Evolutionary conservation across 768 basidiomycete genomes (phyloP).

Genomic region (Leccinellum rugosiceps): DNA sequence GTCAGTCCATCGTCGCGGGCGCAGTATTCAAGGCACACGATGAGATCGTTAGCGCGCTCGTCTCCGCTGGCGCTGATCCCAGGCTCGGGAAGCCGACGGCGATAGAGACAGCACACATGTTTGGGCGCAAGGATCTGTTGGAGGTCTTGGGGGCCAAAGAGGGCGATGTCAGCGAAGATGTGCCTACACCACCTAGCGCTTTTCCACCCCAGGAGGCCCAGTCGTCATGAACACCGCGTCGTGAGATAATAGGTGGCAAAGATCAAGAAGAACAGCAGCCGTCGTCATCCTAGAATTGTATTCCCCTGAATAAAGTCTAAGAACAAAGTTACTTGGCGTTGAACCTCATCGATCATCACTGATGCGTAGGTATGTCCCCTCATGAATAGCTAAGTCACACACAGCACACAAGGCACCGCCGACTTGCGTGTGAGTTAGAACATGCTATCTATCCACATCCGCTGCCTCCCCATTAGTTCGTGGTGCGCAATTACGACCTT

Average conservation of each 20-base stretch:
- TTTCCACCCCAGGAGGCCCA: not conserved
- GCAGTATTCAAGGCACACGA: conserved; percentile 74
- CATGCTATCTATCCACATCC: too few species aligned
- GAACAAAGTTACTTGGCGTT: not conserved
- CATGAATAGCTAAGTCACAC: not conserved
- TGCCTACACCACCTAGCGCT: conserved; percentile 29
- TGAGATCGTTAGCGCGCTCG: conserved; percentile 57
- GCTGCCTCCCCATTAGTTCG: too few species aligned
- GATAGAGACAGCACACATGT: conserved; percentile 66
- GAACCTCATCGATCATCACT: not conserved
- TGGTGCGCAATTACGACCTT: too few species aligned
- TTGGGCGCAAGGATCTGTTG: conserved; percentile 55
- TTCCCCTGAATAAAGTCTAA: not conserved
- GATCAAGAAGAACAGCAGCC: not conserved
- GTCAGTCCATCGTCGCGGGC: conserved; percentile 72
- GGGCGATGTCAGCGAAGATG: conserved; percentile 40
- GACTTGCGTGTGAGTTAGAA: too few species aligned
- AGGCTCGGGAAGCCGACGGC: conserved; percentile 64
- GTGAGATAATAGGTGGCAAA: not conserved
- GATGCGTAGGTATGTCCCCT: not conserved
- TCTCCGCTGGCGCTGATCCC: conserved; percentile 56
- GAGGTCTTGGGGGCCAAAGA: conserved; percentile 55
- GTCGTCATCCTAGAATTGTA: not conserved
- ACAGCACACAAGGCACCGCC: not conserved
- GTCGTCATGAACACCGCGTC: not conserved